Evolutionary conservation across 2,329 filamentous ascomycete species (phyloP).

Genomic region (Myrmaecium sp.): DNA sequence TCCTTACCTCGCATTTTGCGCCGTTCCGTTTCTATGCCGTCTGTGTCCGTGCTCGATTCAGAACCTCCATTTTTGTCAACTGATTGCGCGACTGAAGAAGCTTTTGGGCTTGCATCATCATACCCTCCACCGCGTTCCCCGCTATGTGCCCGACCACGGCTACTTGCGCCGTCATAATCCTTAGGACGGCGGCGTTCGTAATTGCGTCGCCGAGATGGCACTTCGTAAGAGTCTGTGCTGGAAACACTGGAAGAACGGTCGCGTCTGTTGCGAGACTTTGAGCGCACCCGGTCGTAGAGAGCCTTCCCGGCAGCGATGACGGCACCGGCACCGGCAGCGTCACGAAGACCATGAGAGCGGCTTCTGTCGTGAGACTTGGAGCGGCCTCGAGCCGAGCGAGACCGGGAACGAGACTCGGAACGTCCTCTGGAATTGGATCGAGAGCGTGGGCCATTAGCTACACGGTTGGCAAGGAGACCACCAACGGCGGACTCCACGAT

Average conservation of each 20-base stretch:
- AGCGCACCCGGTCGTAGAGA: conserved; percentile 37
- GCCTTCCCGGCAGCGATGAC: conserved; percentile 34
- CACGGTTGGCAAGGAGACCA: conserved; percentile 68
- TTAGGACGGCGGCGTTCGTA: conserved; percentile 26
- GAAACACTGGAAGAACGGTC: conserved; percentile 27
- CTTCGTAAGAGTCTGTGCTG: conserved; percentile 35
- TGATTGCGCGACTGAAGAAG: no score
- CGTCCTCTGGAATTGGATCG: conserved; percentile 40
- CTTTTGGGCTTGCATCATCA: conserved; percentile 8
- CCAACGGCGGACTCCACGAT: conserved; percentile 76
- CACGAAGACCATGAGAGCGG: conserved; percentile 34
- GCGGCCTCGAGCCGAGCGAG: conserved; percentile 26
- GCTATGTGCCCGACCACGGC: conserved; percentile 8
- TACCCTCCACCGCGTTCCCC: conserved; percentile 8
- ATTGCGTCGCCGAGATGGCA: conserved; percentile 29
- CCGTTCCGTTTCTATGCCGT: conserved; percentile 43
- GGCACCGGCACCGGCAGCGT: conserved; percentile 31
- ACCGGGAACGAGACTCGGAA: conserved; percentile 40
- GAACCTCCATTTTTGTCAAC: conserved; percentile 29
- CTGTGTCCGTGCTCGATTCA: conserved; percentile 41
- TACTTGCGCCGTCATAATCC: conserved; percentile 20
- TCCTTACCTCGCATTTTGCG: conserved; percentile 52
- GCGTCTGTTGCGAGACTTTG: conserved; percentile 32
- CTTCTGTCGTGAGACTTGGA: conserved; percentile 33
- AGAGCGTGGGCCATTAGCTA: conserved; percentile 66